A percentile compares a stretch with the other conserved stretches of the same genome.
phyloP scores from a whole-genome alignment of 495 filamentous ascomycete species.

The Aspergillus funiculosus region DNA sequence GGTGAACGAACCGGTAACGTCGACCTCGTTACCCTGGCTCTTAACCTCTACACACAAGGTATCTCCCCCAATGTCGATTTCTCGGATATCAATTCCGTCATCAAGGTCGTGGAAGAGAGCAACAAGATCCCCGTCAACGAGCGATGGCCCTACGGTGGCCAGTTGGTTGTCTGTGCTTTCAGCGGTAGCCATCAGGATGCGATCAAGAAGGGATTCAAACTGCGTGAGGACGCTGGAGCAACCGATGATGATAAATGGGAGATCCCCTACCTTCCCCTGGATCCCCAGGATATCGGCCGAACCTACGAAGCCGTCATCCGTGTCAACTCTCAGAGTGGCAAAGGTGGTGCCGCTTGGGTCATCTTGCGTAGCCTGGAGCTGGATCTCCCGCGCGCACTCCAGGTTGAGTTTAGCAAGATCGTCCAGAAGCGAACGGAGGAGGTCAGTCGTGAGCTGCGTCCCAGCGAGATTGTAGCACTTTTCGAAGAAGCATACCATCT shows the following conservation, averaged over 20 bases:
- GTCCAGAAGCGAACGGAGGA: constrained; percentile 74
- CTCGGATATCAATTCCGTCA: constrained; percentile 80
- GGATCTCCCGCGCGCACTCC: constrained; percentile 86
- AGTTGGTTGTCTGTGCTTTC: constrained; percentile 84
- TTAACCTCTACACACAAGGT: constrained; percentile 96
- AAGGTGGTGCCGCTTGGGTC: constrained; percentile 93
- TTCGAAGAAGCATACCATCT: constrained; percentile 86
- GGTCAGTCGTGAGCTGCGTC: constrained; percentile 73
- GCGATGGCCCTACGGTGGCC: constrained; percentile 82
- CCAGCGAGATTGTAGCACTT: constrained; percentile 75
- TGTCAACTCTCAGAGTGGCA: constrained; percentile 94
- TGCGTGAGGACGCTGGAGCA: constrained; percentile 55
- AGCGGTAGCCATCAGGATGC: constrained; percentile 93
- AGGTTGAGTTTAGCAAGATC: constrained; percentile 83
- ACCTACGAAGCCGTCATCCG: constrained; percentile 97
- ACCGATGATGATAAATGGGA: constrained; percentile 58
- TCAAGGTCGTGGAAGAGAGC: constrained; percentile 83
- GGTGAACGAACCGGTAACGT: constrained; percentile 96
- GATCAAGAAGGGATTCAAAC: constrained; percentile 92
- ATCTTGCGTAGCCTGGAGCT: constrained; percentile 83
- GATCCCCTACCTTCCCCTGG: constrained; percentile 89
- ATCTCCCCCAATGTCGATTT: constrained; percentile 86
- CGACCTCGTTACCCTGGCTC: constrained; percentile 85
- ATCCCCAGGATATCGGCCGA: constrained; percentile 88
- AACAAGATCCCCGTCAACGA: constrained; percentile 94